phyloP scores from a whole-genome alignment of 129 eudicot genomes.

The Artemisia argyi region DNA sequence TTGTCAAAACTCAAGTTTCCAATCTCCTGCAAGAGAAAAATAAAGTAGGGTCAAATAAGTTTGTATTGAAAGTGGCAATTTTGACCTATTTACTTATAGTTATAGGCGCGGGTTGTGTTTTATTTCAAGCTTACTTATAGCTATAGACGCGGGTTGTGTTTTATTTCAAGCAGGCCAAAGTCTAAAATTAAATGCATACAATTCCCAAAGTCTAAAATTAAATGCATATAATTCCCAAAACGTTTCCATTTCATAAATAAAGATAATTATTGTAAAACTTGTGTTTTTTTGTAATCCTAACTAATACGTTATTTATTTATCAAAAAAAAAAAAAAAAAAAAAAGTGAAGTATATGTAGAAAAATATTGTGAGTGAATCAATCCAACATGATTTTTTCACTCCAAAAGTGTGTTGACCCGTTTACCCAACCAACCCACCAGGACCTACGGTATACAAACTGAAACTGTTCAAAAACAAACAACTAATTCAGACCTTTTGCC shows the following conservation, averaged over 20 bases:
- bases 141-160: too few relatives aligned
- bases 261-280: too few relatives aligned
- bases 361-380: too few relatives aligned
- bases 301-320: too few relatives aligned
- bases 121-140: too few relatives aligned
- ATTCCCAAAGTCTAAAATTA: not conserved
- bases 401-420: not conserved
- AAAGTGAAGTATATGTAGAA: too few relatives aligned
- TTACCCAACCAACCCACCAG: not conserved
- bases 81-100: not conserved
- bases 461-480: not conserved
- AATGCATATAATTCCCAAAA: not conserved
- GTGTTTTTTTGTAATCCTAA: too few relatives aligned
- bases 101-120: not conserved
- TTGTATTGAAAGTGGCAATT: not conserved
- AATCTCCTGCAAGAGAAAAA: conserved; percentile 54
- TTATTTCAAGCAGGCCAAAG: conserved; percentile 7
- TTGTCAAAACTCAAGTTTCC: conserved; percentile 88
- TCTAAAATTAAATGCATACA: too few relatives aligned
- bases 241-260: too few relatives aligned
- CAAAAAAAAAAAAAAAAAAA: too few relatives aligned
- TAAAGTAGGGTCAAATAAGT: not conserved
- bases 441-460: not conserved
- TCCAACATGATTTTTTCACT: too few relatives aligned
- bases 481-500: conserved; percentile 60